Conservation (phyloP, 108 stramenopile species). For the Fistulifera pelliculosa region DNA sequence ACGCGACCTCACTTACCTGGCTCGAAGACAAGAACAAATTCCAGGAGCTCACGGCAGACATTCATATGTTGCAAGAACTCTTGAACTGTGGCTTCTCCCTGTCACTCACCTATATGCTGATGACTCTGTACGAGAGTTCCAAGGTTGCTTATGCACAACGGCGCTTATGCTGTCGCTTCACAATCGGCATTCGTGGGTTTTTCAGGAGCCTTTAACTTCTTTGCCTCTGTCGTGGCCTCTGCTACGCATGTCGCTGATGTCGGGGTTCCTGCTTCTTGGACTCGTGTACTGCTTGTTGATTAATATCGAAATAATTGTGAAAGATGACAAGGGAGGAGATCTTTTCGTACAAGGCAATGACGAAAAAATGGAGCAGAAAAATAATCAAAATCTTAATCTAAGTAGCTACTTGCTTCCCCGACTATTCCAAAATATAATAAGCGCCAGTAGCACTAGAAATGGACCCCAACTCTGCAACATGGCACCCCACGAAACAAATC, state of each 20-base stretch:
- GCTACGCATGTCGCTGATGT: conserved; percentile 10
- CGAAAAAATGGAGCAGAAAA: too few relatives aligned
- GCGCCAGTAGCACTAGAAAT: conserved; percentile 24
- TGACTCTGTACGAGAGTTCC: neutral
- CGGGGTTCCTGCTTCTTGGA: neutral
- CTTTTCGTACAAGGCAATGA: too few relatives aligned
- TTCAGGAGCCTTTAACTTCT: conserved; percentile 7
- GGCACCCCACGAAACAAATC: conserved; percentile 50
- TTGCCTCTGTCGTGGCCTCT: conserved; percentile 3
- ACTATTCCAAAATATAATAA: neutral
- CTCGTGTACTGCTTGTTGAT: too few relatives aligned
- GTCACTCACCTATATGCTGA: conserved; percentile 17
- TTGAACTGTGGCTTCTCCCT: conserved; percentile 22
- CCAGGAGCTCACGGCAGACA: conserved; percentile 21
- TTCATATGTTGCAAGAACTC: conserved; percentile 23
- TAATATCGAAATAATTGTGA: too few relatives aligned
- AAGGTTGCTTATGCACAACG: conserved; percentile 5
- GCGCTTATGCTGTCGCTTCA: conserved; percentile 18
- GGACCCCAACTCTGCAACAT: conserved; percentile 55
- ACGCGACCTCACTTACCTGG: conserved; percentile 4
- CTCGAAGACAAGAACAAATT: conserved; percentile 14
- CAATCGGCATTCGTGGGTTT: conserved; percentile 21
- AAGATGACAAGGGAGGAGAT: too few relatives aligned
- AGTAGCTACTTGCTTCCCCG: too few relatives aligned
- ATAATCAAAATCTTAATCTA: too few relatives aligned